phyloP scores from a whole-genome alignment of 768 basidiomycete species.

The Pulveroboletus sp. region DNA sequence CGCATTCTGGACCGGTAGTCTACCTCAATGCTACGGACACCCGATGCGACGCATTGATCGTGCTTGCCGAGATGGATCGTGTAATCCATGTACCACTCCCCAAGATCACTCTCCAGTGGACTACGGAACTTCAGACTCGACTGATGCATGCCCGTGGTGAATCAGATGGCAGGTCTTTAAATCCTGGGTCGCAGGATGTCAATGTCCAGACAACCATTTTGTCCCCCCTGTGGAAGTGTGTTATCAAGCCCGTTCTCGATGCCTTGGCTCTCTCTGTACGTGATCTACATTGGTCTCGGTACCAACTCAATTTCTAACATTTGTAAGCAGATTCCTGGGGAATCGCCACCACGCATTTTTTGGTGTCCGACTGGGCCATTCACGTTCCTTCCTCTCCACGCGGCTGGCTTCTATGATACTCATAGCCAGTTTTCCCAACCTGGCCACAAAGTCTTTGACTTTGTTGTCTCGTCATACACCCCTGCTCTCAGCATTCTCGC shows the following conservation, averaged over 20 bases:
- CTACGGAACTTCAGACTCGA: background rate
- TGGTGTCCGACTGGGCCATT: background rate
- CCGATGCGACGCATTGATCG: background rate
- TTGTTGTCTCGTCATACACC: too few species aligned
- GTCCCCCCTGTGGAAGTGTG: background rate
- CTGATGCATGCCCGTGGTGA: too few species aligned
- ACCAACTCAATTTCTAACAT: too few species aligned
- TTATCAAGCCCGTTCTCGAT: background rate
- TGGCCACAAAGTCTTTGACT: background rate
- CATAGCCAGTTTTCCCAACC: background rate
- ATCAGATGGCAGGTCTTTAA: too few species aligned
- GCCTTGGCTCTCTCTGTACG: background rate
- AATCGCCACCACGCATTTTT: background rate
- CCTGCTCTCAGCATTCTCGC: conserved; percentile 11
- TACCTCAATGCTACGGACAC: background rate
- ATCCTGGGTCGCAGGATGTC: too few species aligned
- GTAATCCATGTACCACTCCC: background rate
- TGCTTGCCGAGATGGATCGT: background rate
- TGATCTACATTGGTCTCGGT: background rate
- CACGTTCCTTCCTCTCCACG: background rate
- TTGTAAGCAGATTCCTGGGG: too few species aligned
- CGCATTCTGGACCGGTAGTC: background rate
- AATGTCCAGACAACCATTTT: background rate
- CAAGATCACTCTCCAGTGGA: background rate
- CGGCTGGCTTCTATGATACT: background rate